A percentile compares a stretch with the other conserved stretches of the same genome.
Conservation (phyloP, 352 stramenopile genomes). For the Blastocystis hominis region DNA sequence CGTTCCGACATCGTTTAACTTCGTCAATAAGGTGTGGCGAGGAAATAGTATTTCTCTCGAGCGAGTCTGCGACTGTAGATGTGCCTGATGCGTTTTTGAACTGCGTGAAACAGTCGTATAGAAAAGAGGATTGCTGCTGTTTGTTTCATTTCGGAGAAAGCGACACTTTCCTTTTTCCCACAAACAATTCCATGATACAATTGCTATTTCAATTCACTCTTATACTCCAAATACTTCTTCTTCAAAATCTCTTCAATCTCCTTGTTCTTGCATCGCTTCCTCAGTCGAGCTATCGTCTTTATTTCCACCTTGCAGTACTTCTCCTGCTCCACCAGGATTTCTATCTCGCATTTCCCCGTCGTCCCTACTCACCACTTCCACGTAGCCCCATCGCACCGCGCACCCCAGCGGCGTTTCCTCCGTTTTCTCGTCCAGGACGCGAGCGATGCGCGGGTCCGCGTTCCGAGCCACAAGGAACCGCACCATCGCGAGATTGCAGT, state of each 20-base stretch:
- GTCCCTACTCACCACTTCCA: conserved; percentile 16
- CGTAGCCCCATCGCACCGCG: conserved; percentile 35
- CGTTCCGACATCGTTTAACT: conserved; percentile 10
- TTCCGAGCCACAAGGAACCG: not conserved
- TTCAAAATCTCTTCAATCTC: conserved; percentile 35
- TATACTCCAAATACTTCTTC: conserved; percentile 21
- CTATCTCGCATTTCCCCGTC: not conserved
- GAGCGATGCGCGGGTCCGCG: conserved; percentile 30
- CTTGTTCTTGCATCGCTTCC: conserved; percentile 19
- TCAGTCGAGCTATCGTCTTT: conserved; percentile 25
- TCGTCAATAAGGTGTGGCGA: not conserved
- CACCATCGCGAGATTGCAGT: conserved; percentile 20
- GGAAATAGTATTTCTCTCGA: not conserved
- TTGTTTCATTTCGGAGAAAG: no score
- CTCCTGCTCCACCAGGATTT: conserved; percentile 10
- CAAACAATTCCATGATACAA: not conserved
- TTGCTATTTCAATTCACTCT: not conserved
- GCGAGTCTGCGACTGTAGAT: not conserved
- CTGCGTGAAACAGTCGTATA: not conserved
- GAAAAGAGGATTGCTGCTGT: not conserved
- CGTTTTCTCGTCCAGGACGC: conserved; percentile 39
- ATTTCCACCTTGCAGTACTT: conserved; percentile 47
- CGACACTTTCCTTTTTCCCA: not conserved
- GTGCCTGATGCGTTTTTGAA: not conserved
- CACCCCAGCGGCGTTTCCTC: conserved; percentile 38